phyloP scores from a whole-genome alignment of 495 filamentous ascomycete genomes.

The Schizothecium vesticola region DNA sequence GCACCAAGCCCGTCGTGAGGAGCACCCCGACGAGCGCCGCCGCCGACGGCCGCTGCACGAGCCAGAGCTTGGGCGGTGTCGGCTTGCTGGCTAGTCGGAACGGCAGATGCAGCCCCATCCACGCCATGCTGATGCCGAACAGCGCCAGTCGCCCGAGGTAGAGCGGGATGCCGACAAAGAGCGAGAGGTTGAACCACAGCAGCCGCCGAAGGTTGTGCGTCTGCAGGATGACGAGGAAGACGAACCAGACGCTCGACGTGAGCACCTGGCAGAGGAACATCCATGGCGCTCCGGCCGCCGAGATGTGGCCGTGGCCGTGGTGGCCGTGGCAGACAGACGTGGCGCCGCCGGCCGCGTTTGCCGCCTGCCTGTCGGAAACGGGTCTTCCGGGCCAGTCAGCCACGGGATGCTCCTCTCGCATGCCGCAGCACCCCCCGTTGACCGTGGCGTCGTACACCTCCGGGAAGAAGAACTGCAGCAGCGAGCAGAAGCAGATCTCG shows the following conservation, averaged over 20 bases:
- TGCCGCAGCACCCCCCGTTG: constrained; percentile 10
- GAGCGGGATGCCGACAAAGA: neutral
- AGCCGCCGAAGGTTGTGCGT: constrained; percentile 14
- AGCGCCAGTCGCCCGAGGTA: neutral
- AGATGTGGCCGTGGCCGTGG: constrained; percentile 23
- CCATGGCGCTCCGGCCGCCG: neutral
- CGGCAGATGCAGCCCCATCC: neutral
- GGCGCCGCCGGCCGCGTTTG: neutral
- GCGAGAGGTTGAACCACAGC: neutral
- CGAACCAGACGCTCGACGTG: constrained; percentile 18
- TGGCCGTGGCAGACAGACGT: constrained; percentile 1
- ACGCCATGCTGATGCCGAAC: neutral
- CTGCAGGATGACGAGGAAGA: constrained; percentile 16
- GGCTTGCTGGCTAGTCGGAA: neutral
- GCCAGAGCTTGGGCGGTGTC: neutral
- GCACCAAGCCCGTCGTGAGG: neutral
- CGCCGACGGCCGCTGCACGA: neutral
- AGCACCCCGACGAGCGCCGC: constrained; percentile 6
- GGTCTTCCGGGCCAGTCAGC: neutral
- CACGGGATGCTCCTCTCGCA: neutral
- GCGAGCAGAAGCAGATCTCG: constrained; percentile 22
- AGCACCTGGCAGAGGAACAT: constrained; percentile 15
- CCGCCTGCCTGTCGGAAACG: neutral
- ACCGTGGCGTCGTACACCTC: constrained; percentile 5
- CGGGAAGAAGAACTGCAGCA: constrained; percentile 15